Conservation (phyloP, 2,329 filamentous ascomycete species). For the Aspergillus candidus region DNA sequence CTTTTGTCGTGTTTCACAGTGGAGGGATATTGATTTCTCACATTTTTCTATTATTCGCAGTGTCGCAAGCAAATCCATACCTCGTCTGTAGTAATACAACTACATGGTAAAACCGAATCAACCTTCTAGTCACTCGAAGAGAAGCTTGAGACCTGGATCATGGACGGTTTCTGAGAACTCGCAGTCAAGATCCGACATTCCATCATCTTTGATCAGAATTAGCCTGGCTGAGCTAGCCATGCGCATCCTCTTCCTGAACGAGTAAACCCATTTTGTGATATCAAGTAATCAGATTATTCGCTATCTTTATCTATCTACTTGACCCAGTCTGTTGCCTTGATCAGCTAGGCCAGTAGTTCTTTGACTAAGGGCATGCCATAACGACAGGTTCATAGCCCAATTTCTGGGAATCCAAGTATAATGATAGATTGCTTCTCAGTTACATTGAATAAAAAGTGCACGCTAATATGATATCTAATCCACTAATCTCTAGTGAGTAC, state of each 20-base stretch:
- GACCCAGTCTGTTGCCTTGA: slow-evolving; percentile 20
- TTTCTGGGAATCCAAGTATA: slow-evolving; percentile 14
- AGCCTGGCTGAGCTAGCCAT: slow-evolving; percentile 18
- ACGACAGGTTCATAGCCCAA: slow-evolving; percentile 13
- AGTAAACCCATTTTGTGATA: slow-evolving; percentile 19
- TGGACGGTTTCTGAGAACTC: slow-evolving; percentile 10
- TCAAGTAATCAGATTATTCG: slow-evolving; percentile 20
- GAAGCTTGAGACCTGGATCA: slow-evolving; percentile 11
- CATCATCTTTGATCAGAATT: slow-evolving; percentile 13
- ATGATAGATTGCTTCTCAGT: slow-evolving; percentile 16
- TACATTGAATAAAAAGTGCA: slow-evolving; percentile 9
- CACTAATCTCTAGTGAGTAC: slow-evolving; percentile 22
- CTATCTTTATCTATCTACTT: slow-evolving; percentile 23
- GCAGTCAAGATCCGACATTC: slow-evolving; percentile 11
- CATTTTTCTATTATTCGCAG: background rate
- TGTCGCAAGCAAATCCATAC: slow-evolving; percentile 11
- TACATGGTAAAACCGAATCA: slow-evolving; percentile 20
- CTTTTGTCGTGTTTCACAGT: too few relatives aligned
- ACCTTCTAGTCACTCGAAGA: slow-evolving; percentile 16
- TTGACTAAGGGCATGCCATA: slow-evolving; percentile 18
- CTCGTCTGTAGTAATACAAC: slow-evolving; percentile 12
- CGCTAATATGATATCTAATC: slow-evolving; percentile 23
- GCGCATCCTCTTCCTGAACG: slow-evolving; percentile 15
- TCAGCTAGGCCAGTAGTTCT: slow-evolving; percentile 18
- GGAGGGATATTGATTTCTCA: too few relatives aligned